Evolutionary conservation across 495 filamentous ascomycete genomes (phyloP).

Genomic region (Clohesyomyces aquaticus): DNA sequence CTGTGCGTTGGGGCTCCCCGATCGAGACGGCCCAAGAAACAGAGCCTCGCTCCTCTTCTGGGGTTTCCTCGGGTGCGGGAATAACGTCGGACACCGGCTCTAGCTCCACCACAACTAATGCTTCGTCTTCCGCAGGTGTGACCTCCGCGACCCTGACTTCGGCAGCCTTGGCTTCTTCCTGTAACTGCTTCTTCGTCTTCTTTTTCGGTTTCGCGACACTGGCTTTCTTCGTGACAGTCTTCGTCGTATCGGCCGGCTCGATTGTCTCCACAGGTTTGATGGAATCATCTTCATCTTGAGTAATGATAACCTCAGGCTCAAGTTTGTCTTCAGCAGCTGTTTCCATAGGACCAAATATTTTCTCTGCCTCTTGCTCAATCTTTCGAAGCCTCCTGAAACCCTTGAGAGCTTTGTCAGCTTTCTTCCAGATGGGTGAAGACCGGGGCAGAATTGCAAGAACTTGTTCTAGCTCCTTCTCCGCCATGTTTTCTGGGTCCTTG

Average conservation of each 20-base stretch:
- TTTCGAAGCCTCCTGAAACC: constrained; percentile 61
- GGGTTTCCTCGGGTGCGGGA: constrained; percentile 41
- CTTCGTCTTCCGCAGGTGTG: constrained; percentile 51
- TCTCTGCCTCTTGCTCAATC: constrained; percentile 75
- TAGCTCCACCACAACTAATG: constrained; percentile 46
- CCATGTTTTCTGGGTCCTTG: constrained; percentile 52
- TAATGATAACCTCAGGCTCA: constrained; percentile 31
- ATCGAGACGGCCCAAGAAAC: constrained; percentile 65
- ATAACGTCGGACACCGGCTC: constrained; percentile 32
- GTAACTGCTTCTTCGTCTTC: constrained; percentile 75
- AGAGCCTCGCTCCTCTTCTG: constrained; percentile 49
- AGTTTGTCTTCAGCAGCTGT: constrained; percentile 27
- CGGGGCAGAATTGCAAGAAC: constrained; percentile 49
- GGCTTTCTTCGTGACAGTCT: constrained; percentile 48
- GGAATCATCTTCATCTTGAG: constrained; percentile 50
- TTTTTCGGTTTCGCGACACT: constrained; percentile 59
- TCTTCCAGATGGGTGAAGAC: constrained; percentile 70
- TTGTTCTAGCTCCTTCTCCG: constrained; percentile 48
- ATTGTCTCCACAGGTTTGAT: constrained; percentile 50
- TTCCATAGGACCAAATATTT: constrained; percentile 51
- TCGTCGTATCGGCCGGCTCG: constrained; percentile 40
- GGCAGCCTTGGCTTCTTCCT: constrained; percentile 69
- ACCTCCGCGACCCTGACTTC: constrained; percentile 47
- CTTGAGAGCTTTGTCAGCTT: constrained; percentile 54
- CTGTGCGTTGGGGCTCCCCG: constrained; percentile 63